Conservation (phyloP, 1,139 yeast species). For the Schizosaccharomyces versatilis region DNA sequence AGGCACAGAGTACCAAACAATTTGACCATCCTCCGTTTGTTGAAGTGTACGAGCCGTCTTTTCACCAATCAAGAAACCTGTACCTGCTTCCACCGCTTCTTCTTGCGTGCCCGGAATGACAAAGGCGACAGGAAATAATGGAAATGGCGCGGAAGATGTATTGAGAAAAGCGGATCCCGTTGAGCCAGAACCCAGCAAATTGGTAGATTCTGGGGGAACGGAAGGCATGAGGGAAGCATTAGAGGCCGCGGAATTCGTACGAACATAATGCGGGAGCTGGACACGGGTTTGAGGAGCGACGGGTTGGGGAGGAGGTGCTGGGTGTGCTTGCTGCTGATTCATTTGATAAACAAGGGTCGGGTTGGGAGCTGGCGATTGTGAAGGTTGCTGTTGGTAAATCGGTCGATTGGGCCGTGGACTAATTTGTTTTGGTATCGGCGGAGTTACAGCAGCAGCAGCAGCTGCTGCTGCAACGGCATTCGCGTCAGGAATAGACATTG, state of each 20-base stretch:
- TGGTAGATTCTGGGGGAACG: no score
- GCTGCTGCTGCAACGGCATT: not conserved
- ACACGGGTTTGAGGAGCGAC: no score
- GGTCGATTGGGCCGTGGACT: not conserved
- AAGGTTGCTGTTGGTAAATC: not conserved
- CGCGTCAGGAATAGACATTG: not conserved
- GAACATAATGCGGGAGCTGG: no score
- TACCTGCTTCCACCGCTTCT: not conserved
- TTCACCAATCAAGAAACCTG: not conserved
- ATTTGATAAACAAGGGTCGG: not conserved
- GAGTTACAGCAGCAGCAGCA: not conserved
- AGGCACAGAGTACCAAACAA: slow-evolving; percentile 16
- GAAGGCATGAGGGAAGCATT: no score
- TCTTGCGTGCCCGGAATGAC: not conserved
- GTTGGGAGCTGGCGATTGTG: not conserved
- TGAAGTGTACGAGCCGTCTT: slow-evolving; percentile 10
- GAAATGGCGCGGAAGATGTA: not conserved
- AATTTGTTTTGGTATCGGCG: not conserved
- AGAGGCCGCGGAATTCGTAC: no score
- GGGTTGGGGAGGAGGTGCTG: no score
- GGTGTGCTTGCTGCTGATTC: no score
- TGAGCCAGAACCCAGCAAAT: no score
- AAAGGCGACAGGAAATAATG: not conserved
- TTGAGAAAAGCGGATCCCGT: no score
- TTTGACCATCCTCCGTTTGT: slow-evolving; percentile 13